Base-by-base conservation (phyloP, 169 alveolate species). In the Plasmodium vivax region DNA sequence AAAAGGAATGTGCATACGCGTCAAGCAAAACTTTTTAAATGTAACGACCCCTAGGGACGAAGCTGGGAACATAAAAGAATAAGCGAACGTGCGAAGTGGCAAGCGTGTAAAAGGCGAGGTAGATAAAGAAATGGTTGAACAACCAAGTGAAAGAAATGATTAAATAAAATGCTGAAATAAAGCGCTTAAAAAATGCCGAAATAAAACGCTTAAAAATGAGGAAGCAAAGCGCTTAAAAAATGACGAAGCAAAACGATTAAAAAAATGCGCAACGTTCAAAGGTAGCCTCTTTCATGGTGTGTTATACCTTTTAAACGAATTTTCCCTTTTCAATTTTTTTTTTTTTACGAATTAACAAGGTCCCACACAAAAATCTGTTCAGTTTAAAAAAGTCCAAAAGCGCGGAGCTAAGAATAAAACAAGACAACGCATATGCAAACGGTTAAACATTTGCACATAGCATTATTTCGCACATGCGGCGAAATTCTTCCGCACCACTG, bases 361-460 rank as follows among this genome's bases (percentile, higher is more conserved):
- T 68, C 38, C 77, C 77, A 68, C 77, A 68, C 43, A 68, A 68
- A 68, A 68, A 68, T 68, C 38, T 68, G 38, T 68, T 30, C 14
- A 19, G 36, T 68, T 68, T 68, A 68, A 23, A 68, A 27, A 68
- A 23, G 38, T 68, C n/a, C 0, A 68, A 68, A 68, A 1, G 30
- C 77, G n/a, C 77, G 77, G 5, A 68, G n/a, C 77, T 68, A 68
- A 68, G 41, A 68, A 68, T 68, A 68, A 68, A 68, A 68, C 77
- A 68, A 68, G 77, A 68, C 77, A 68, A 27, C 77, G 38, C 9
- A 68, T 68, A 68, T 9, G 4, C 38, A 68, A 68, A 30, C 77
- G 19, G 38, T 68, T 68, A 68, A 68, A 68, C 12, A 68, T 68
- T n/a, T 68, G 5, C 77, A 68, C 77, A 19, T 68, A 68, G 10